A percentile compares a stretch with the other conserved stretches of the same genome.
Conservation (phyloP, 1,284 basidiomycete species). For the Phenoliferia sp. region DNA sequence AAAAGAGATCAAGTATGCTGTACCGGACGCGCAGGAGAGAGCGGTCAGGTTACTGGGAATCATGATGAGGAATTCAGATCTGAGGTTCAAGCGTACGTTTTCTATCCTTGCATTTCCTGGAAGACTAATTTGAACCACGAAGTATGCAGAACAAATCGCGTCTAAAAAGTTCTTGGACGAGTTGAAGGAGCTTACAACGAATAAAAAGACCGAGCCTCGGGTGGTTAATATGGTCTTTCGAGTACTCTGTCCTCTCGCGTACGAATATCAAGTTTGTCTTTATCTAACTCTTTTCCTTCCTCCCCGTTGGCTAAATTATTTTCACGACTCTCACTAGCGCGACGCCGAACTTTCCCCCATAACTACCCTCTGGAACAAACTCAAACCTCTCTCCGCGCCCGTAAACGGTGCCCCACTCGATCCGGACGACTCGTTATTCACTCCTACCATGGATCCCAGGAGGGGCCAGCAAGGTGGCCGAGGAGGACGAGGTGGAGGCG, state of each 20-base stretch:
- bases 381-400: slow-evolving; percentile 17
- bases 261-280: slow-evolving; percentile 26
- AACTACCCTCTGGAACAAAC: slow-evolving; percentile 23
- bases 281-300: neutral
- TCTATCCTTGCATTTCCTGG: neutral
- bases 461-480: neutral
- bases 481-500: neutral
- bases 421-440: slow-evolving; percentile 18
- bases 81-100: slow-evolving; percentile 28
- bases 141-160: slow-evolving; percentile 28
- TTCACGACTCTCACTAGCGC: slow-evolving; percentile 1
- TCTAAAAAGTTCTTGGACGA: slow-evolving; percentile 32
- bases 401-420: slow-evolving; percentile 18
- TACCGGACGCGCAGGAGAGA: neutral
- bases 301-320: neutral
- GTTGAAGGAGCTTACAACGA: slow-evolving; percentile 17
- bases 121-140: neutral
- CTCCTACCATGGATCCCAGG: slow-evolving; percentile 10
- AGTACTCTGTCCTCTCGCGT: slow-evolving; percentile 28
- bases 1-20: slow-evolving; percentile 25
- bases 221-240: slow-evolving; percentile 31
- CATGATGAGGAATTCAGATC: slow-evolving; percentile 28
- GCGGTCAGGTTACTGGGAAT: slow-evolving; percentile 7
- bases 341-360: slow-evolving; percentile 24
- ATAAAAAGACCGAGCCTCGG: slow-evolving; percentile 20